A percentile compares a stretch with the other conserved stretches of the same genome.
Evolutionary conservation across 257 asterid genomes (phyloP).

Genomic region (Solanum etuberosum): DNA sequence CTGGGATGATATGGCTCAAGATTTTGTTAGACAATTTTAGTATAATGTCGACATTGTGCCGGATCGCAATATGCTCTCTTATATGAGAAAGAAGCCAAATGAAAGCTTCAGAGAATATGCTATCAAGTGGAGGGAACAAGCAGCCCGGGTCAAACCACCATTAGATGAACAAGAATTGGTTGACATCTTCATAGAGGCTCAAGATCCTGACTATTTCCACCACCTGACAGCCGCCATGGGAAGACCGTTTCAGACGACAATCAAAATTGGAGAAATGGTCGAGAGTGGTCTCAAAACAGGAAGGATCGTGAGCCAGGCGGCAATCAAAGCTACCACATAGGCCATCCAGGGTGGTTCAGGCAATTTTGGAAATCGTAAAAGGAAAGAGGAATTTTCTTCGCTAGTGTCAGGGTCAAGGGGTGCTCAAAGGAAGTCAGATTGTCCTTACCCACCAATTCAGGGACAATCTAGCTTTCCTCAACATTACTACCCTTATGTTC

Average conservation of each 20-base stretch:
- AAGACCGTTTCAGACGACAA: neutral
- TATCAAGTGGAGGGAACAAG: neutral
- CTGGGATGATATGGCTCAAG: neutral
- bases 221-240: neutral
- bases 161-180: neutral
- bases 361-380: neutral
- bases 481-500: neutral
- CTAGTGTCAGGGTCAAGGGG: neutral
- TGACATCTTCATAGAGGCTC: neutral
- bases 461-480: neutral
- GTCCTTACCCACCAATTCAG: neutral
- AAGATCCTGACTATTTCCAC: neutral
- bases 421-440: neutral
- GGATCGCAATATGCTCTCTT: neutral
- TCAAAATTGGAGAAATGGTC: neutral
- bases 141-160: neutral
- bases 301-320: neutral
- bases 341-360: neutral
- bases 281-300: neutral
- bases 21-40: neutral
- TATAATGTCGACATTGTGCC: neutral
- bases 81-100: neutral
- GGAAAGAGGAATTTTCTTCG: neutral
- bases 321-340: neutral
- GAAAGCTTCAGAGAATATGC: neutral